Evolutionary conservation across 164 flowering plant genomes (phyloP), one percentile per base, ranked within the genome.

Genomic region (Aristolochia californica): DNA sequence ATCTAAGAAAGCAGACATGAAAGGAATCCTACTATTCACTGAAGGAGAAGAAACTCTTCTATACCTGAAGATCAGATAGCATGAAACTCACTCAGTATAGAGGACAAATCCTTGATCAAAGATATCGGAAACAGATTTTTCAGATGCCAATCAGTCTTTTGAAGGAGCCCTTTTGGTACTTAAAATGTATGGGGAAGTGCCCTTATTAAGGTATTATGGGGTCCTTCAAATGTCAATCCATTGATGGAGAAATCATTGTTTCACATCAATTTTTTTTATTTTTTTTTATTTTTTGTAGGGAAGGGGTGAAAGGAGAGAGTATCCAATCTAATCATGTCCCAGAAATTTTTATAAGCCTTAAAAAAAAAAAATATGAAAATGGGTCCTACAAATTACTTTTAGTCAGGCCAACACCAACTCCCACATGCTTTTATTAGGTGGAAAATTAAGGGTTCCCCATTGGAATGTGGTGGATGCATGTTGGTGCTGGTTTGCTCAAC

Each of bases 381-480:
- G 58, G 43, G 53, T 44, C 23, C 48, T 30, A 5, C 27, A 5
- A 16, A 17, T 34, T 56, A 48, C 60, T 63, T 49, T 56, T 48
- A 56, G 53, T 56, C 23, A 58, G 62, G 53, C 58, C 57, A 45
- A 58, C 55, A 64, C 20, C 59, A 48, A 53, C 16, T 15, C 20
- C 25, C 62, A 65, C 62, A 59, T 65, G 68, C 38, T 23, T 53
- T 34, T 47, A 53, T 65, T 53, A 65, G 62, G 48, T 65, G 55
- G 59, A 65, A 65, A 28, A 38, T 55, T 45, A 22, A 53, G 49
- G 53, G 48, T 13, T 22, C 59, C 55, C 30, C 40, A 43, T 43
- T 62, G 49, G 34, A 49, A 56, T 56, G 43, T 43, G 53, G 45
- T 58, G 58, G 38, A 64, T 53, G 51, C 62, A 26, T 43, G 44